Base-by-base conservation (phyloP, 495 filamentous ascomycete genomes). In the Darksidea phi region DNA sequence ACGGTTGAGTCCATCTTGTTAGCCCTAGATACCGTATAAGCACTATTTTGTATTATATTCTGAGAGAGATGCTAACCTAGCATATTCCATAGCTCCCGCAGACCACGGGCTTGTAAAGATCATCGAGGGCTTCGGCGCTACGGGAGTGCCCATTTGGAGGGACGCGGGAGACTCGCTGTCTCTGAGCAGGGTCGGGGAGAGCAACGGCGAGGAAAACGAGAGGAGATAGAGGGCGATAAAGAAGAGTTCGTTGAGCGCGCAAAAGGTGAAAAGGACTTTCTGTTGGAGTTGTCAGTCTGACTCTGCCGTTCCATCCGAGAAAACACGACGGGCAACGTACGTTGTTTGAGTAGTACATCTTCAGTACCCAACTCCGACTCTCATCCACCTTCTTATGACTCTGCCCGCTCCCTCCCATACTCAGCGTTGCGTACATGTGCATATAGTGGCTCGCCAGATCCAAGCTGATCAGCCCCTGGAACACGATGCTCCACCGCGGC, bases 181-280 rank as follows among this genome's bases (percentile, higher is more conserved):
- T 24, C 74, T 73, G 24, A 96, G 84, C 17, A 97, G 88, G 25
- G 87, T 88, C 0, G 92, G 90, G 1, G 90, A 91, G 56, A 97
- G 83, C 25, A 81, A 80, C 0, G 92, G 92, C 37, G 88, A 92
- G 46, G 87, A 91, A 82, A 99, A 99, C 67, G 91, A 96, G 45
- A 99, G 85, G 43, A 99, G 88, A 78, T 99, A 99, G 63, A 97
- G 82, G 45, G 91, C 91, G 72, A 99, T 91, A 80, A 97, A 99
- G 80, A 96, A 97, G 58, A 89, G 73, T 75, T 99, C 95, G 74
- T 97, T 97, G 34, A 94, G 77, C 46, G 84, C 80, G 75, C 95
- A 99, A 78, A 88, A 90, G 61, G 88, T 70, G 80, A 97, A 97
- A 55, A 99, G 82, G 18, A 99, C 91, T 59, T 78, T 87, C 95